phyloP scores from a whole-genome alignment of 768 basidiomycete genomes.

The Holtermannia corniformis region DNA sequence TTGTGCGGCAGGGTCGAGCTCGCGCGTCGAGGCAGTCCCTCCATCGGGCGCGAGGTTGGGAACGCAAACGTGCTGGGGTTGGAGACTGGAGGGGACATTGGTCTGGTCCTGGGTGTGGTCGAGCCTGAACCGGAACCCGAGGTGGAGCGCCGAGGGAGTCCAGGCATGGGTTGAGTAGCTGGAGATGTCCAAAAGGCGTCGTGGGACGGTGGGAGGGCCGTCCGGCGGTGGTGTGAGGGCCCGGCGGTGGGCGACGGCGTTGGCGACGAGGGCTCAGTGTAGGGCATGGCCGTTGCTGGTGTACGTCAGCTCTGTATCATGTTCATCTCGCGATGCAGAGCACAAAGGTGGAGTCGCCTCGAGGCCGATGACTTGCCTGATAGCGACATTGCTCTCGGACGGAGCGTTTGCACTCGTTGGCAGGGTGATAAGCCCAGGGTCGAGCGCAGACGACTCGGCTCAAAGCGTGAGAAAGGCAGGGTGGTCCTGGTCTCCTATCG shows the following conservation, averaged over 20 bases:
- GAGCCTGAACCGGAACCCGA: conserved; percentile 11
- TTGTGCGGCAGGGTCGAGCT: conserved; percentile 5
- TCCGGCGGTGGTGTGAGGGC: conserved; percentile 9
- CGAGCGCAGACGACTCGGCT: too few species aligned
- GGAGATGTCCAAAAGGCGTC: conserved; percentile 3
- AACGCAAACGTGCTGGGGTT: conserved; percentile 13
- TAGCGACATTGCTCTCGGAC: too few species aligned
- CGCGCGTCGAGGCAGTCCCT: conserved; percentile 22
- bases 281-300: conserved; percentile 31
- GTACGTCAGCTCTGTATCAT: too few species aligned
- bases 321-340: too few species aligned
- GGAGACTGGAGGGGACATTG: conserved; percentile 12
- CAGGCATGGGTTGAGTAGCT: conserved; percentile 29
- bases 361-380: too few species aligned
- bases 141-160: conserved; percentile 31
- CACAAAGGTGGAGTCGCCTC: too few species aligned
- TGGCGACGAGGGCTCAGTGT: conserved; percentile 35
- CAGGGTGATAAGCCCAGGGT: too few species aligned
- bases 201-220: conserved; percentile 16
- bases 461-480: too few species aligned
- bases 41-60: conserved; percentile 21
- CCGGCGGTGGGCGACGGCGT: conserved; percentile 25
- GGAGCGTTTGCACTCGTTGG: too few species aligned
- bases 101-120: conserved; percentile 21
- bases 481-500: too few species aligned